Base-by-base conservation (phyloP, 495 filamentous ascomycete species). In the Podospora sp. region DNA sequence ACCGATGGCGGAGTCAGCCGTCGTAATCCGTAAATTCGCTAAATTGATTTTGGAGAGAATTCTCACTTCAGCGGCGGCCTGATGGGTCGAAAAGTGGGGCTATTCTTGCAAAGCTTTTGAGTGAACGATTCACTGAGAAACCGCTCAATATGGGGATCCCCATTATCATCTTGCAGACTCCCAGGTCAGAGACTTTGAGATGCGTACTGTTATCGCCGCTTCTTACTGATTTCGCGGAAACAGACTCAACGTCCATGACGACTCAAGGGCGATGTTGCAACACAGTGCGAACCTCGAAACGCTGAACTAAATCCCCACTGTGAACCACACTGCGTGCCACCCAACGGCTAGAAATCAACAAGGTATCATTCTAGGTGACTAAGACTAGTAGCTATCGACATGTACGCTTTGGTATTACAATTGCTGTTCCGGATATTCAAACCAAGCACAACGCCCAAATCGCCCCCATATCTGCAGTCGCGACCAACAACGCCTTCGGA, bases 31-130 rank as follows among this genome's bases (percentile, higher is more conserved):
- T n/a, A 49, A 21, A 27, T 46, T 40, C 27, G 59, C n/a, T 26
- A 24, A 24, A 40, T 24, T 12, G 26, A 51, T 50, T 25, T 27
- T 22, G 26, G 57, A 60, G 57, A 60, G 57, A 60, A 60, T 33
- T 60, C 57, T 21, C 14, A 9, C 8, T 60, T 60, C 6, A 21
- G 57, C 29, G 20, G 56, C 22, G 26, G 22, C 56, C 56, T 26
- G 57, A 33, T 21, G 25, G 8, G 29, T 60, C 25, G 57, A 40
- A 60, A 60, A 60, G 57, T 60, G 57, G 57, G 57, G 57, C 57
- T 1, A 0, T 16, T 59, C 22, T 36, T 29, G 16, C 26, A 11
- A 14, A 55, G n/a, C 21, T 26, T 22, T 55, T 11, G n/a, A n/a
- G n/a, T n/a, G n/a, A n/a, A n/a, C n/a, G n/a, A n/a, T n/a, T 26